Evolutionary conservation across 1,284 basidiomycete species (phyloP).

Genomic region (Ceratorhiza oryzae-sativae): DNA sequence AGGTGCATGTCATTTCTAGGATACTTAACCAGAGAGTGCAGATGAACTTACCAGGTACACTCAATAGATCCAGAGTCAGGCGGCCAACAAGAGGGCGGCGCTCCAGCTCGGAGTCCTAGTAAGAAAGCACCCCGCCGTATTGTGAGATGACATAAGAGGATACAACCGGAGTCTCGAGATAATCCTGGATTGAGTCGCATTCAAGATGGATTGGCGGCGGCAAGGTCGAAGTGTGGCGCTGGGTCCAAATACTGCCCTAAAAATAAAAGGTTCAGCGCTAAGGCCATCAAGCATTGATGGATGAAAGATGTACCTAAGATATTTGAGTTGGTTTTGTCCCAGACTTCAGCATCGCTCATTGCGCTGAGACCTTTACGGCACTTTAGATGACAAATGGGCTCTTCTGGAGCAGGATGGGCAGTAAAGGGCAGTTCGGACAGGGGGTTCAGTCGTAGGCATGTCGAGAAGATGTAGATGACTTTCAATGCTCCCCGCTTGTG

Average conservation of each 20-base stretch:
- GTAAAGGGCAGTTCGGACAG: too few species aligned
- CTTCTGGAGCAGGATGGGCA: not conserved
- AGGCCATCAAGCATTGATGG: not conserved
- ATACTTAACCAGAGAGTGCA: too few species aligned
- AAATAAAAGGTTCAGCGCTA: not conserved
- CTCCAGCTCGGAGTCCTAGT: constrained; percentile 3
- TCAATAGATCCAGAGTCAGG: not conserved
- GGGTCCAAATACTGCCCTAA: constrained; percentile 14
- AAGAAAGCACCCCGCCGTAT: too few species aligned
- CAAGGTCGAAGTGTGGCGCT: constrained; percentile 13
- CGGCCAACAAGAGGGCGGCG: not conserved
- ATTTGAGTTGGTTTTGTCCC: not conserved
- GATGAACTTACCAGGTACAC: too few species aligned
- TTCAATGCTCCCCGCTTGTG: too few species aligned
- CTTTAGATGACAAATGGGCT: not conserved
- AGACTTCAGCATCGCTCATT: not conserved
- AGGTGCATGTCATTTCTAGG: too few species aligned
- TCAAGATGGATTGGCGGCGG: not conserved
- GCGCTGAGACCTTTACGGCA: constrained; percentile 8
- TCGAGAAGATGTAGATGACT: too few species aligned
- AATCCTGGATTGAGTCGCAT: too few species aligned
- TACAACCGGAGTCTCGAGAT: too few species aligned
- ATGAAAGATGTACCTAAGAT: too few species aligned
- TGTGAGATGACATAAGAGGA: too few species aligned
- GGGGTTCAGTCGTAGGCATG: too few species aligned